phyloP scores from a whole-genome alignment of 257 asterid genomes.

The Haberlea rhodopensis region DNA sequence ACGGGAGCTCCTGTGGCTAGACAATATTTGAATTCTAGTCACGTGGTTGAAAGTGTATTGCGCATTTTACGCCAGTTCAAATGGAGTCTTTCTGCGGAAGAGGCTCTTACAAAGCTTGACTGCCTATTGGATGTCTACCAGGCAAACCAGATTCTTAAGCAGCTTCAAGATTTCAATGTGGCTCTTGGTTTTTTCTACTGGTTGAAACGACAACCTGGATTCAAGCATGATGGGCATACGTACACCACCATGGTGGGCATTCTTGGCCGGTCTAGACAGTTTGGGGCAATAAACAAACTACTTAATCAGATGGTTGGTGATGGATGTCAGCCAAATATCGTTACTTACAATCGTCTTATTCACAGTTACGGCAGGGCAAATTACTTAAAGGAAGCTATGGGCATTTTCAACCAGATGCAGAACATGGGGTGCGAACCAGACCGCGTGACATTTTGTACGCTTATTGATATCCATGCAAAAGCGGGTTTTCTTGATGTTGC shows the following conservation, averaged over 20 bases:
- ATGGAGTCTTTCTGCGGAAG: constrained; percentile 74
- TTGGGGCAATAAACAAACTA: constrained; percentile 61
- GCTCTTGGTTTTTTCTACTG: constrained; percentile 89
- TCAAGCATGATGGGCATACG: constrained; percentile 88
- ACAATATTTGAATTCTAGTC: constrained; percentile 38
- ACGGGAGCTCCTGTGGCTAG: constrained; percentile 38
- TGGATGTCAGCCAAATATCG: constrained; percentile 83
- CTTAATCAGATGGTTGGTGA: constrained; percentile 78
- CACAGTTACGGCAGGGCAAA: constrained; percentile 95
- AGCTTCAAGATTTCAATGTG: constrained; percentile 64
- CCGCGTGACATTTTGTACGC: constrained; percentile 93
- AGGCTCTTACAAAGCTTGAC: constrained; percentile 63
- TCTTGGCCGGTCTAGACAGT: constrained; percentile 88
- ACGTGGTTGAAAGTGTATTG: constrained; percentile 54
- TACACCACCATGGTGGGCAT: constrained; percentile 97
- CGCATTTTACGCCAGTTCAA: constrained; percentile 54
- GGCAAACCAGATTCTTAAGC: constrained; percentile 89
- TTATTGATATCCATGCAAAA: constrained; percentile 94
- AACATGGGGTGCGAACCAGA: constrained; percentile 79
- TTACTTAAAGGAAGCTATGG: constrained; percentile 69
- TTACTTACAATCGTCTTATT: constrained; percentile 87
- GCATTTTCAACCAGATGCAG: constrained; percentile 74
- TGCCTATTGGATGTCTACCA: constrained; percentile 68
- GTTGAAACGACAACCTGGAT: constrained; percentile 74
- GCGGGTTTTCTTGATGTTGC: constrained; percentile 92